Conservation (phyloP, 768 basidiomycete species). For the Zangia roseola region DNA sequence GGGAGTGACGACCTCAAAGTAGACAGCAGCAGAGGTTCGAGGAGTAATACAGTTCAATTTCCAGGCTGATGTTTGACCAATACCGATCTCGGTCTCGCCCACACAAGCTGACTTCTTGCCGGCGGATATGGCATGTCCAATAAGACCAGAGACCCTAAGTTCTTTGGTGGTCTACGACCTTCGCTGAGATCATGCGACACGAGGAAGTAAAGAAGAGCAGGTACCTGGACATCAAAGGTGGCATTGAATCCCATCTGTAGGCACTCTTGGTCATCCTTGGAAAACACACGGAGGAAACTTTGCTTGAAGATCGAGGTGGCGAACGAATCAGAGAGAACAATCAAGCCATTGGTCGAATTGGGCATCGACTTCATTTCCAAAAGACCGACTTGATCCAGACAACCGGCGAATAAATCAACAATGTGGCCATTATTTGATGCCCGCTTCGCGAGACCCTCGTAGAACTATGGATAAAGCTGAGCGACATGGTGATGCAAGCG, state of each 20-base stretch:
- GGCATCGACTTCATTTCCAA: constrained; percentile 96
- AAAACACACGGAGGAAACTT: constrained; percentile 89
- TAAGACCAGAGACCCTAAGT: constrained; percentile 95
- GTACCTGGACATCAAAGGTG: constrained; percentile 94
- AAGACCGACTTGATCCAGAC: constrained; percentile 95
- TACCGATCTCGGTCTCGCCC: constrained; percentile 98
- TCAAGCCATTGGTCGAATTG: constrained; percentile 95
- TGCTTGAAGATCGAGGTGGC: constrained; percentile 99
- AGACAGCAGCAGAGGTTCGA: constrained; percentile 84
- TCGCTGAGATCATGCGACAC: constrained; percentile 1
- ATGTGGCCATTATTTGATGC: constrained; percentile 94
- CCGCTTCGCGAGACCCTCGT: constrained; percentile 90
- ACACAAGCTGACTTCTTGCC: constrained; percentile 96
- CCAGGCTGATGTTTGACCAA: constrained; percentile 98
- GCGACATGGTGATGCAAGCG: neutral
- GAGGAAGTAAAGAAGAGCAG: constrained; percentile 4
- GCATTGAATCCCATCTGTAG: constrained; percentile 99
- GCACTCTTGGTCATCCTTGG: constrained; percentile 88
- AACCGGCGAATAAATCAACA: constrained; percentile 94
- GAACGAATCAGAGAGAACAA: constrained; percentile 95
- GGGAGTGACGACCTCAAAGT: constrained; percentile 98
- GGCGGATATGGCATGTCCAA: constrained; percentile 95
- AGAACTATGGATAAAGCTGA: constrained; percentile 62
- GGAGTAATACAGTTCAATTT: constrained; percentile 91
- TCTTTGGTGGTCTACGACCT: constrained; percentile 88